These are phyloP conservation scores for Globisporangium viniferum DNA, from an alignment of 352 stramenopile genomes.

Conservation along the genomic window DNA sequence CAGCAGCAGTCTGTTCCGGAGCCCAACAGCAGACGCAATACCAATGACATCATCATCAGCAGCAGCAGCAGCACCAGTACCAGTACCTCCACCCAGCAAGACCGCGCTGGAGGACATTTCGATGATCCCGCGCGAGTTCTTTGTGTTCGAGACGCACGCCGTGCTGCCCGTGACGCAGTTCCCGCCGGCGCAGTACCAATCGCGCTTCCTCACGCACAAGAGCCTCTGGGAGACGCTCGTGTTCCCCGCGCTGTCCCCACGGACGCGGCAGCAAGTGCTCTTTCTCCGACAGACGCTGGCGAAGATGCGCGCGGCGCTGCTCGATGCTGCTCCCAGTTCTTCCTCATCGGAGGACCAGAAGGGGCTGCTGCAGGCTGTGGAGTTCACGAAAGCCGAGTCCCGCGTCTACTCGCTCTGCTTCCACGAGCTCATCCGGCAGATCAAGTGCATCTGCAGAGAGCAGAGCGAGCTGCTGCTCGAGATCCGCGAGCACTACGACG, in stretches of 20 bases:
- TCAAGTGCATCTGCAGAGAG: conserved; percentile 75
- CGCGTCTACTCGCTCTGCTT: conserved; percentile 73
- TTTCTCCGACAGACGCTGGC: conserved; percentile 60
- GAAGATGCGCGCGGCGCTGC: conserved; percentile 35
- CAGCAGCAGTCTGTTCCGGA: background rate
- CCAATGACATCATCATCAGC: background rate
- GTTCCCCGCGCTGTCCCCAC: conserved; percentile 61
- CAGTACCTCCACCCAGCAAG: background rate
- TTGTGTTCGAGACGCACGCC: conserved; percentile 68
- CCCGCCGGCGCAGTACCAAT: conserved; percentile 57
- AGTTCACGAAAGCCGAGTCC: conserved; percentile 56
- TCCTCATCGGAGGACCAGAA: background rate
- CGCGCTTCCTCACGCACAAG: conserved; percentile 29
- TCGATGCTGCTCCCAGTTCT: background rate
- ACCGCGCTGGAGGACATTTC: conserved; percentile 27
- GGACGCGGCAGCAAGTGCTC: conserved; percentile 69
- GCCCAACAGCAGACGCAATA: background rate
- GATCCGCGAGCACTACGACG: conserved; percentile 52
- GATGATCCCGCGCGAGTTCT: conserved; percentile 75
- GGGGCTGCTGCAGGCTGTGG: conserved; percentile 15
- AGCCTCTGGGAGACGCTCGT: conserved; percentile 69
- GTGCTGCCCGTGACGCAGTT: conserved; percentile 52
- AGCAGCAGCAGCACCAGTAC: background rate
- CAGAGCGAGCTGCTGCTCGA: conserved; percentile 69
- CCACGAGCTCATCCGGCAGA: conserved; percentile 69